phyloP scores from a whole-genome alignment of 257 asterid species.

The Solanum chiquidenum region DNA sequence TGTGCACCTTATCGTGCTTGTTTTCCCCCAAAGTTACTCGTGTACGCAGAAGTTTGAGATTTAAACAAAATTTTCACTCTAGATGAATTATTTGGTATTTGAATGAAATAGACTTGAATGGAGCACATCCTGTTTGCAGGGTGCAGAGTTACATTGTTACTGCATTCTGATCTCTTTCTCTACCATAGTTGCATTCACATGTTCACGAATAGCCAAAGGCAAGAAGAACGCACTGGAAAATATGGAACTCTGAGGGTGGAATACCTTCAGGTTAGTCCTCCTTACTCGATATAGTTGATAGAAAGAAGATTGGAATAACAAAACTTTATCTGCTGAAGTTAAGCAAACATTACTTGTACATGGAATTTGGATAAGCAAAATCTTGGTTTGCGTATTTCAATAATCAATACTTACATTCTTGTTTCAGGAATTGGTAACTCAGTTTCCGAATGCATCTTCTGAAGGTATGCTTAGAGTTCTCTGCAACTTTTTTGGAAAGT shows the following conservation, averaged over 20 bases:
- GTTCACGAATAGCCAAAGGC: constrained; percentile 76
- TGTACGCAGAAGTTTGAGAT: not conserved
- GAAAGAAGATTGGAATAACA: not conserved
- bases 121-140: not conserved
- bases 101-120: not conserved
- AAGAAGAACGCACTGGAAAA: constrained; percentile 77
- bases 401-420: not conserved
- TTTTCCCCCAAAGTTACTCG: fast-evolving
- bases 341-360: not conserved
- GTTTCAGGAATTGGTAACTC: constrained; percentile 58
- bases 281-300: not conserved
- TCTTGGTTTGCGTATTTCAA: not conserved
- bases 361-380: not conserved
- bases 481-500: fast-evolving
- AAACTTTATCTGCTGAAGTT: not conserved
- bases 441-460: constrained; percentile 59
- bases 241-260: constrained; percentile 69
- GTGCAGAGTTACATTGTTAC: not conserved
- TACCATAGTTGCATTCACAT: constrained; percentile 20
- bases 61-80: not conserved
- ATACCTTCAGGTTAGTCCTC: constrained; percentile 59
- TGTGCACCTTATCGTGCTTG: fast-evolving
- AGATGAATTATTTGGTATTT: not conserved
- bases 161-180: not conserved
- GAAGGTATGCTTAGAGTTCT: constrained; percentile 43